These are phyloP conservation scores for Hermanozyma aechmeae DNA, from an alignment of 805 yeast species.

Conservation along the genomic window DNA sequence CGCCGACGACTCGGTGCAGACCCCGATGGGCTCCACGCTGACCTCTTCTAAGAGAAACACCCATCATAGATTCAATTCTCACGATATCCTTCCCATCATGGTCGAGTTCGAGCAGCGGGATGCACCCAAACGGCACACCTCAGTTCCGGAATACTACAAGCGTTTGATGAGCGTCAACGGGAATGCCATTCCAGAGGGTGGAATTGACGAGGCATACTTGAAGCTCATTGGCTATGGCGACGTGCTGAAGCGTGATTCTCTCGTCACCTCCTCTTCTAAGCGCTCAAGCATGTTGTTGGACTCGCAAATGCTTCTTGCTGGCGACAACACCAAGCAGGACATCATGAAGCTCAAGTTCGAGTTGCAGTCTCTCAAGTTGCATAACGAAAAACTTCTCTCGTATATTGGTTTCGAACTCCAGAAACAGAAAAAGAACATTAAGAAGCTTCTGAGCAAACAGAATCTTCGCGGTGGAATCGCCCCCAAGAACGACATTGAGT, in stretches of 20 bases:
- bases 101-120: slow-evolving; percentile 30
- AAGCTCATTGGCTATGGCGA: slow-evolving; percentile 20
- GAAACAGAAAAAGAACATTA: slow-evolving; percentile 34
- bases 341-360: slow-evolving; percentile 44
- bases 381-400: slow-evolving; percentile 47
- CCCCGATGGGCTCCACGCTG: slow-evolving; percentile 3
- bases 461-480: slow-evolving; percentile 14
- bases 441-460: slow-evolving; percentile 28
- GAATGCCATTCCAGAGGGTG: too few relatives aligned
- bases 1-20: slow-evolving; percentile 7
- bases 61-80: slow-evolving; percentile 34
- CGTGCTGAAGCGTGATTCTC: slow-evolving; percentile 6
- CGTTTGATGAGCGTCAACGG: too few relatives aligned
- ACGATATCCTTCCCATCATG: slow-evolving; percentile 32
- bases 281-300: slow-evolving; percentile 21
- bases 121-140: background rate
- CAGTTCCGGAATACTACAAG: background rate
- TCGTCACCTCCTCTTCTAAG: slow-evolving; percentile 20
- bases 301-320: slow-evolving; percentile 9
- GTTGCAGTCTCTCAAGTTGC: slow-evolving; percentile 42
- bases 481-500: slow-evolving; percentile 23
- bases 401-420: slow-evolving; percentile 51
- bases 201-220: slow-evolving; percentile 18
- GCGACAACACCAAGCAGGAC: slow-evolving; percentile 34
- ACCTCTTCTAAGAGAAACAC: slow-evolving; percentile 19